phyloP scores from a whole-genome alignment of 2,329 filamentous ascomycete genomes.

The Alternaria panax region DNA sequence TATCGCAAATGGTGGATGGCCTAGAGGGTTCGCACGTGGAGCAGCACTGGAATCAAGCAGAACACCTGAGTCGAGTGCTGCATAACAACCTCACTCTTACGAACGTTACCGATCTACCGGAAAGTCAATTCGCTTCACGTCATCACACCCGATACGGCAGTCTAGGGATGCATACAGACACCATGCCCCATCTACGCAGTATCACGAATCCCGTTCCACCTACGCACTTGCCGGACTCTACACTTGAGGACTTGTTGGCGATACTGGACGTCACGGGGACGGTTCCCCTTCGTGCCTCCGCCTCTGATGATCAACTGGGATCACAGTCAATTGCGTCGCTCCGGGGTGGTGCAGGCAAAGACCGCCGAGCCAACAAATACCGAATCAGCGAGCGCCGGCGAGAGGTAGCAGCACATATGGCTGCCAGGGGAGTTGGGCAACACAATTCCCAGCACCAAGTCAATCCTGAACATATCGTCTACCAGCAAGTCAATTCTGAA shows the following conservation, averaged over 20 bases:
- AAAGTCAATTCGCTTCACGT: slow-evolving; percentile 5
- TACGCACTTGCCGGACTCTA: neutral
- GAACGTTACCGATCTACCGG: neutral
- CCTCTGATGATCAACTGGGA: neutral
- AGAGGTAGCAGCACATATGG: too few species aligned
- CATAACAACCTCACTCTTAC: slow-evolving; percentile 22
- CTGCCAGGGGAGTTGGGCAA: too few species aligned
- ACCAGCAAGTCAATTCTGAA: too few species aligned
- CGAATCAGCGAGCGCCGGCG: too few species aligned
- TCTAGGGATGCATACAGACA: slow-evolving; percentile 13
- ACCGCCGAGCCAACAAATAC: neutral
- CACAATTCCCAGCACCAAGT: neutral
- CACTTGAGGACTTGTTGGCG: neutral
- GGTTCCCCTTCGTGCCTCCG: neutral
- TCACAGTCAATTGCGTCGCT: slow-evolving; percentile 12
- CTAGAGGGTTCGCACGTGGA: slow-evolving; percentile 6
- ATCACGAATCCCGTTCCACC: slow-evolving; percentile 11
- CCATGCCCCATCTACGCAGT: slow-evolving; percentile 15
- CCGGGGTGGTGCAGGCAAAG: slow-evolving; percentile 22
- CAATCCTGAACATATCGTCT: neutral
- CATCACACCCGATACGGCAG: slow-evolving; percentile 15
- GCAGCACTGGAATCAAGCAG: slow-evolving; percentile 32
- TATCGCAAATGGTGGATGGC: slow-evolving; percentile 8
- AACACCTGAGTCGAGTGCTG: slow-evolving; percentile 36
- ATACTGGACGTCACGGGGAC: neutral